These are phyloP conservation scores for Chaetoscypha palmicola DNA, from an alignment of 2,329 filamentous ascomycete genomes.

Conservation along the genomic window DNA sequence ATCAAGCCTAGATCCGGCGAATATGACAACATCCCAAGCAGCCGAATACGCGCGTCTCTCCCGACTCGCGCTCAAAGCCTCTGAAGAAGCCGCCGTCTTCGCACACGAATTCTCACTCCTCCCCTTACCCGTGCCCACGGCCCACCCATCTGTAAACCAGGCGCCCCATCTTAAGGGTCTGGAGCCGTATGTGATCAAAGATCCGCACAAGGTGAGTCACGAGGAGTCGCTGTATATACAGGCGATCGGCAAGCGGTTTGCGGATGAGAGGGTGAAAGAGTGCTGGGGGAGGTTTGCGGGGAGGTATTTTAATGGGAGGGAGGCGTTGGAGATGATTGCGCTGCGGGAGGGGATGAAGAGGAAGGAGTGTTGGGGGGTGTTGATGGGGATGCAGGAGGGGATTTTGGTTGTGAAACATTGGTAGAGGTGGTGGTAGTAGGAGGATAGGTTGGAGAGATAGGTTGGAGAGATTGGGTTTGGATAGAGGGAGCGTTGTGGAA, in stretches of 20 bases:
- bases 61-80: conserved; percentile 49
- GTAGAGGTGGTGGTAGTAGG: no score
- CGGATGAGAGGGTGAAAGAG: conserved; percentile 45
- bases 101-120: conserved; percentile 25
- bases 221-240: conserved; percentile 67
- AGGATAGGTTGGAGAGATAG: no score
- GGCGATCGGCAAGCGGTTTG: conserved; percentile 49
- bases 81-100: conserved; percentile 28
- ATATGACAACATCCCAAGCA: conserved; percentile 46
- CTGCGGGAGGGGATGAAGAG: conserved; percentile 81
- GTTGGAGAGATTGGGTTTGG: no score
- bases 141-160: conserved; percentile 49
- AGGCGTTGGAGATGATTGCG: conserved; percentile 78
- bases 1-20: conserved; percentile 21
- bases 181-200: conserved; percentile 62
- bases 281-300: conserved; percentile 63
- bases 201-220: conserved; percentile 71
- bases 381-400: conserved; percentile 61
- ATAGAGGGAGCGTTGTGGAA: no score
- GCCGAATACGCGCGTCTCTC: conserved; percentile 56
- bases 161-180: conserved; percentile 51
- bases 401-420: conserved; percentile 63
- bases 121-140: conserved; percentile 40
- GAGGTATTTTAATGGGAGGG: conserved; percentile 82
- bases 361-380: conserved; percentile 66